phyloP scores from a whole-genome alignment of 139 green algal genomes.

The Ettlia oleoabundans region DNA sequence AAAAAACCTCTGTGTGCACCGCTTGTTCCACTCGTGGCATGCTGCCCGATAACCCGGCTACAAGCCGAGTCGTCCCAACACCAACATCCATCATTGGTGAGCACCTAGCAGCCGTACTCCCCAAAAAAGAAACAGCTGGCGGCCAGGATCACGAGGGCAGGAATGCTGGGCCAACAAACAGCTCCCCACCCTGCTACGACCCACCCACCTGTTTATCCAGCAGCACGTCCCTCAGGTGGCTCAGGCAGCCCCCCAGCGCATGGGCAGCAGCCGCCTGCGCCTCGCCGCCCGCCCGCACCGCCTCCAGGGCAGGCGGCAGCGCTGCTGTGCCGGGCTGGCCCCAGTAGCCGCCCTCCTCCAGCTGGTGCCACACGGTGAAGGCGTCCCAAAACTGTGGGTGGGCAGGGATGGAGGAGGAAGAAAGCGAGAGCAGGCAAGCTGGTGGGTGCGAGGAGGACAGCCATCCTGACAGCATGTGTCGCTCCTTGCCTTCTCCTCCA shows the following conservation, averaged over 20 bases:
- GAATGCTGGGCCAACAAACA: no score
- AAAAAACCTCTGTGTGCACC: no score
- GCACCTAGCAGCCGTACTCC: no score
- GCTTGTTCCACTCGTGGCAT: no score
- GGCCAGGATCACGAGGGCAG: no score
- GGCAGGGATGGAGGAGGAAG: not conserved
- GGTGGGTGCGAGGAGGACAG: not conserved
- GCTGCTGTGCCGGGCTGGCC: not conserved
- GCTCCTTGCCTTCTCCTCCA: no score
- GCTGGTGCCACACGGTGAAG: conserved; percentile 3
- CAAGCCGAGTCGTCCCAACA: no score
- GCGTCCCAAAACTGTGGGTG: conserved; percentile 38
- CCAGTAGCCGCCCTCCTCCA: conserved; percentile 46
- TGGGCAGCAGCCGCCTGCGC: conserved; percentile 12
- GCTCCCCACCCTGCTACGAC: not conserved
- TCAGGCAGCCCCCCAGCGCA: conserved; percentile 54
- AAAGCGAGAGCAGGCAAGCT: not conserved
- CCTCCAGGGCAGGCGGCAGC: conserved; percentile 35
- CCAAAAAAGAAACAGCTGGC: no score
- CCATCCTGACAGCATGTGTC: no score
- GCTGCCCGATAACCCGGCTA: no score
- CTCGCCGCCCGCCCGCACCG: not conserved
- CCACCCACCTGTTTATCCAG: conserved; percentile 68
- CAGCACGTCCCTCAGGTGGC: conserved; percentile 73
- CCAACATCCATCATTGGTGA: no score